Evolutionary conservation across 805 yeast genomes (phyloP).

Genomic region (Ogataea chonburiensis): DNA sequence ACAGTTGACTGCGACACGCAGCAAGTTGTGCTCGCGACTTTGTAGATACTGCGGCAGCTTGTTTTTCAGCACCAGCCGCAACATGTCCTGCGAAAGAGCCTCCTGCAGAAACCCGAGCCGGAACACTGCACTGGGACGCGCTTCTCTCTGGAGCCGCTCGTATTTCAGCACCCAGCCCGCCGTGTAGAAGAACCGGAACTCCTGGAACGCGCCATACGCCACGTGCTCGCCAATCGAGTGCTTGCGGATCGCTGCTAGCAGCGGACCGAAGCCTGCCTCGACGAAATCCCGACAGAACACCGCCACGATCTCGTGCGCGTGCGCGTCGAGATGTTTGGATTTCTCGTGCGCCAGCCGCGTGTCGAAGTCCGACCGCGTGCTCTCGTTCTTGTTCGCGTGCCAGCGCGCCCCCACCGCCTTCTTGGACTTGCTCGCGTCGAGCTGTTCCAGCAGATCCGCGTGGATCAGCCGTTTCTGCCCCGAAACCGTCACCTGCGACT

Average conservation of each 20-base stretch:
- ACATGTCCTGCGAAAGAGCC: conserved; percentile 59
- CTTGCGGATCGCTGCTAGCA: conserved; percentile 51
- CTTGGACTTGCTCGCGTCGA: conserved; percentile 62
- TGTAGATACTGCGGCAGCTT: conserved; percentile 40
- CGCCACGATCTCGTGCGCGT: conserved; percentile 34
- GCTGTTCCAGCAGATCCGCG: conserved; percentile 53
- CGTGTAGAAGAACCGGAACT: conserved; percentile 54
- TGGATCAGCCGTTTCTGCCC: conserved; percentile 54
- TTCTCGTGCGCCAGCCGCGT: conserved; percentile 26
- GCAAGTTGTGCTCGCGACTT: conserved; percentile 52
- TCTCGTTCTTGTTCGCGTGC: conserved; percentile 20
- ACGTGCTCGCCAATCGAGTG: conserved; percentile 31
- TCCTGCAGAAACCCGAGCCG: conserved; percentile 32
- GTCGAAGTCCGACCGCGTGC: conserved; percentile 31
- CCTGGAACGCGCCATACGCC: conserved; percentile 27
- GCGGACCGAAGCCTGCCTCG: conserved; percentile 72
- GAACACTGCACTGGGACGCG: conserved; percentile 33
- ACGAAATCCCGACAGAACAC: conserved; percentile 56
- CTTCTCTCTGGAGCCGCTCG: conserved; percentile 44
- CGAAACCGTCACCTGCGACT: conserved; percentile 60
- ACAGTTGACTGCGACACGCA: conserved; percentile 68
- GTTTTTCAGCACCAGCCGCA: conserved; percentile 46
- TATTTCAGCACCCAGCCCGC: conserved; percentile 75
- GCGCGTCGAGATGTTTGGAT: conserved; percentile 33
- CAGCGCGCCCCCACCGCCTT: conserved; percentile 44